Evolutionary conservation across 305 asterid genomes (phyloP).

Genomic region (Ajuga reptans): DNA sequence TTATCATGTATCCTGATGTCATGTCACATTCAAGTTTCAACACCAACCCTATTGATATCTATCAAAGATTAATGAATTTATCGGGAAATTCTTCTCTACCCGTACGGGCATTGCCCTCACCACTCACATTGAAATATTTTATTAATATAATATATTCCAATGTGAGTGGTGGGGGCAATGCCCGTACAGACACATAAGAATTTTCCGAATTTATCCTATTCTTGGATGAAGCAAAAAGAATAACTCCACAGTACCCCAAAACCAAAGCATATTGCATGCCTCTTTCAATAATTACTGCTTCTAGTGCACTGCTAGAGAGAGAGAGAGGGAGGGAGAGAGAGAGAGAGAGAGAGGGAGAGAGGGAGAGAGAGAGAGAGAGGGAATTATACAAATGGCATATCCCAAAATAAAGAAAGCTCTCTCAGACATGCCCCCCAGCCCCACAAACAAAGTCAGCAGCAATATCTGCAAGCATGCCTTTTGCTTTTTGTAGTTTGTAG

Average conservation of each 20-base stretch:
- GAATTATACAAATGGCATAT: slow-evolving; percentile 20
- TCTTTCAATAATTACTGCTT: slow-evolving; percentile 18
- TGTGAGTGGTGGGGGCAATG: too few relatives aligned
- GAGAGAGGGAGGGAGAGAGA: too few relatives aligned
- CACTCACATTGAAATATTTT: too few relatives aligned
- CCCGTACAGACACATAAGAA: too few relatives aligned
- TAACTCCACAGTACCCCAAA: not conserved
- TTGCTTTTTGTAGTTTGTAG: slow-evolving; percentile 25
- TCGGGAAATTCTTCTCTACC: too few relatives aligned
- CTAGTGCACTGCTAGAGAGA: not conserved
- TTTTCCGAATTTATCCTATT: not conserved
- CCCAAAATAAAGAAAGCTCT: not conserved
- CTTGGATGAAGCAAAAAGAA: not conserved
- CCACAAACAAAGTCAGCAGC: slow-evolving; percentile 26
- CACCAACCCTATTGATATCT: too few relatives aligned
- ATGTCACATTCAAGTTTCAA: too few relatives aligned
- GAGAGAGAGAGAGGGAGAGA: too few relatives aligned
- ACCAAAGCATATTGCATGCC: slow-evolving; percentile 14
- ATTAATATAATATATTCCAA: too few relatives aligned
- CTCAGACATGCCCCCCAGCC: slow-evolving; percentile 25
- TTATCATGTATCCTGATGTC: not conserved
- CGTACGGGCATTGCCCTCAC: too few relatives aligned
- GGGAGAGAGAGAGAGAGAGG: too few relatives aligned
- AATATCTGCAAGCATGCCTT: slow-evolving; percentile 21
- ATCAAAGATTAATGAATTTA: too few relatives aligned